Conservation (phyloP, 805 yeast species). For the Metschnikowia amazonensis region DNA sequence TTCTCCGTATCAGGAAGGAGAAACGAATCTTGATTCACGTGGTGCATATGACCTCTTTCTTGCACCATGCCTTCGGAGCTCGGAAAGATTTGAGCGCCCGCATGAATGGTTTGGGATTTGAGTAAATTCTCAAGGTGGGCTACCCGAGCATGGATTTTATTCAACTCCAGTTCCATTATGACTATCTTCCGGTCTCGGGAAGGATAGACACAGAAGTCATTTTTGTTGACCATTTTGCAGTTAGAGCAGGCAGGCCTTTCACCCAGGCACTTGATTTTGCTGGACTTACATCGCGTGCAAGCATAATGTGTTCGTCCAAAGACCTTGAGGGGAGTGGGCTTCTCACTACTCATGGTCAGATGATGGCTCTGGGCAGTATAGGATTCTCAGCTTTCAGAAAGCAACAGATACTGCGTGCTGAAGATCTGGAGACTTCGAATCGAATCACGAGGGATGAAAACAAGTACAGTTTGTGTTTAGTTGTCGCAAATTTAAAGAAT, state of each 20-base stretch:
- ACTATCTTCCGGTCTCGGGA: conserved; percentile 39
- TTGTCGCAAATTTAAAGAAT: background rate
- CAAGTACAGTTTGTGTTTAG: background rate
- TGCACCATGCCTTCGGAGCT: conserved; percentile 7
- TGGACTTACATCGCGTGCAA: conserved; percentile 38
- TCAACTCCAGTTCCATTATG: conserved; percentile 41
- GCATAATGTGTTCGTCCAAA: conserved; percentile 43
- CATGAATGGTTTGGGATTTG: conserved; percentile 12
- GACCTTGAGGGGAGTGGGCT: conserved; percentile 34
- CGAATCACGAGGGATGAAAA: background rate
- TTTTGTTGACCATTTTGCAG: conserved; percentile 33
- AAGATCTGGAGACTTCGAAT: background rate
- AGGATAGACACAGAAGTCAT: conserved; percentile 34
- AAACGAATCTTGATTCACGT: conserved; percentile 21
- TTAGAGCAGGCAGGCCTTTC: conserved; percentile 40
- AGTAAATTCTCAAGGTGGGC: conserved; percentile 25
- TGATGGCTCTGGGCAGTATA: background rate
- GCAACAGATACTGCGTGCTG: background rate
- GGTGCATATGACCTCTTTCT: conserved; percentile 6
- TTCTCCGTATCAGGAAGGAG: conserved; percentile 27
- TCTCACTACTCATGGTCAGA: conserved; percentile 10
- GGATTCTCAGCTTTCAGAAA: background rate
- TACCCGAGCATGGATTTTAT: conserved; percentile 31
- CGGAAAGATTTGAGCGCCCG: conserved; percentile 2
- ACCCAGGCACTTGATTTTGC: conserved; percentile 41